Base-by-base conservation (phyloP, 371 early-diverging fungal species). In the Parasitella parasitica region DNA sequence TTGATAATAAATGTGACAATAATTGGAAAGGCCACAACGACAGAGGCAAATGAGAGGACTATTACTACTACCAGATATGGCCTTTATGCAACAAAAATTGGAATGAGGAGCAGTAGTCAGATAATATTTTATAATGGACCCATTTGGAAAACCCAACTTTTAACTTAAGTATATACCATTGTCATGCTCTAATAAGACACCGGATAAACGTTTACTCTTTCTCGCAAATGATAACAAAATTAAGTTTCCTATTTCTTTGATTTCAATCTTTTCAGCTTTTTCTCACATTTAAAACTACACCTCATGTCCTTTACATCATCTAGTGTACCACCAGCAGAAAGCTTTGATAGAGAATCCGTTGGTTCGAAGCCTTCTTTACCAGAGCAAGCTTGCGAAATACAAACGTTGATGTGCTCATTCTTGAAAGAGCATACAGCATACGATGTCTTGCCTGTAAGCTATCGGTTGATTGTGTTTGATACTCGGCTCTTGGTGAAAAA, bases 401-500 rank as follows among this genome's bases (percentile, higher is more conserved):
- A 86, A 65, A 64, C 71, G 1, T 63, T 79, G 48, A 80, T 84
- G 81, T 71, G 78, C 20, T 73, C 77, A n/a, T 91, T 91, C 59
- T 75, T 93, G 48, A 89, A 90, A 70, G 84, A 90, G 60, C 92
- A 91, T 70, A 86, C 87, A 9, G 89, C 89, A 15, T 95, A 95
- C 69, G 96, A 97, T 71, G 85, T 96, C 43, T 78, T 97, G 52
- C 95, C 97, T 20, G 90, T 93, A 32, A 91, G 91, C 72, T 93
- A 88, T 71, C 90, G 96, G 43, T 81, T 95, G 34, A 93, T 96
- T 63, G 93, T 96, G 3, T 82, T 98, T 51, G 98, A 98, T 70
- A 91, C 93, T 24, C 86, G 87, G 22, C 81, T 98, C 61, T 83
- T 93, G 28, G 91, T 98, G 28, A 93, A 94, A 70, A 97, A 95